Evolutionary conservation across 148 eudicot genomes (phyloP).

Genomic region (Diospyros lotus): DNA sequence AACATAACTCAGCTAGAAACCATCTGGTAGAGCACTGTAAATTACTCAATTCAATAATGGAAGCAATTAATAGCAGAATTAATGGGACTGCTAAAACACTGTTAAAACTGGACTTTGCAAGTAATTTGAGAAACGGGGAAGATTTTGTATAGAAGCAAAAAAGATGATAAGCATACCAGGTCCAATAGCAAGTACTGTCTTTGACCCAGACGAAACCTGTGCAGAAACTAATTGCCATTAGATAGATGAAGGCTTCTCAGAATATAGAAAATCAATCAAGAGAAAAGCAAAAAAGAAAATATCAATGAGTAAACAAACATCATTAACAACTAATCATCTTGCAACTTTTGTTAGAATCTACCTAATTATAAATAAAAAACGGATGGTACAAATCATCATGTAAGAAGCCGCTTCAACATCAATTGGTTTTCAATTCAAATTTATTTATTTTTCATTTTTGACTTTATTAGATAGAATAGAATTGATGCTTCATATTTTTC

Average conservation of each 20-base stretch:
- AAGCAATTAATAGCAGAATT: neutral
- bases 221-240: neutral
- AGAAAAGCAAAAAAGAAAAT: neutral
- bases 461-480: neutral
- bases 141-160: neutral
- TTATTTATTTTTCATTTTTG: neutral
- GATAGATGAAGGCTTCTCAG: neutral
- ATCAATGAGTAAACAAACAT: neutral
- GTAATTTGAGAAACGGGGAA: slow-evolving; percentile 2
- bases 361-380: neutral
- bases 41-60: neutral
- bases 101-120: neutral
- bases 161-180: slow-evolving; percentile 58
- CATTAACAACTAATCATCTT: neutral
- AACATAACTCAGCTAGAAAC: neutral
- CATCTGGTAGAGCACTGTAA: too few species aligned
- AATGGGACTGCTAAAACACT: neutral
- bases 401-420: neutral
- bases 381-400: neutral
- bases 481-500: neutral
- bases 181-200: slow-evolving; percentile 90
- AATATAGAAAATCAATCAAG: neutral
- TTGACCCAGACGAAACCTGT: slow-evolving; percentile 87
- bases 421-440: neutral
- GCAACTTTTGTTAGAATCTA: neutral